Evolutionary conservation across 345 rosid species (phyloP), one percentile per base, ranked within the genome.

Genomic region (Eutrema heterophyllum): DNA sequence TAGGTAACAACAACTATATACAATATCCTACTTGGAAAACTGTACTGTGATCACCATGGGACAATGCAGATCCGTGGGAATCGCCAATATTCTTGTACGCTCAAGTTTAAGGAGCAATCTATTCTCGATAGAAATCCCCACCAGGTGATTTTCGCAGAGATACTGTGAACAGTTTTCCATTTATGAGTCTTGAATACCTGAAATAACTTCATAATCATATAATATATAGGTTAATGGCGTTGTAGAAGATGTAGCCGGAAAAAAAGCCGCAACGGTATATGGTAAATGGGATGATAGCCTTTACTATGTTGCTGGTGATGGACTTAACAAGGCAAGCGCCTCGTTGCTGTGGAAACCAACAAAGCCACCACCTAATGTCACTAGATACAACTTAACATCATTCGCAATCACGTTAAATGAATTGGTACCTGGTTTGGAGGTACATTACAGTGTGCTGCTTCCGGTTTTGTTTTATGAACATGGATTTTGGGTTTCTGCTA

Each of bases 271-370:
- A 1, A 84, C 90, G 0, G 29, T 95, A 57, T 84, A 73, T 79
- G 99, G 99, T 77, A 95, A 90, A 84, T 95, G 99, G 99, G 86
- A 95, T 72, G 98, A 95, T 72, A 84, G 89, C 75, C 82, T 94
- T 78, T 84, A 87, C 66, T 88, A 88, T 81, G 46, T 69, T 27
- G 55, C 41, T 65, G 87, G 83, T 49, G 93, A 86, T 49, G 85
- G 73, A 44, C 45, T 52, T 65, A 82, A 84, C 79, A 88, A 84
- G 73, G 45, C 78, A 38, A 75, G 79, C 53, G 85, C 89, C 50
- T 74, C 79, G 64, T 84, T 92, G 76, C 81, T 95, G 53, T 95
- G 98, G 98, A 84, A 90, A 83, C 81, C 97, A 55, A 82, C 66
- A 65, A 90, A 86, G 78, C 88, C 94, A 32, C 89, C 89, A 46